A percentile compares a stretch with the other conserved stretches of the same genome.
These are phyloP conservation scores for Yamadazyma insecticola DNA, from an alignment of 805 yeast species.

Conservation along the genomic window DNA sequence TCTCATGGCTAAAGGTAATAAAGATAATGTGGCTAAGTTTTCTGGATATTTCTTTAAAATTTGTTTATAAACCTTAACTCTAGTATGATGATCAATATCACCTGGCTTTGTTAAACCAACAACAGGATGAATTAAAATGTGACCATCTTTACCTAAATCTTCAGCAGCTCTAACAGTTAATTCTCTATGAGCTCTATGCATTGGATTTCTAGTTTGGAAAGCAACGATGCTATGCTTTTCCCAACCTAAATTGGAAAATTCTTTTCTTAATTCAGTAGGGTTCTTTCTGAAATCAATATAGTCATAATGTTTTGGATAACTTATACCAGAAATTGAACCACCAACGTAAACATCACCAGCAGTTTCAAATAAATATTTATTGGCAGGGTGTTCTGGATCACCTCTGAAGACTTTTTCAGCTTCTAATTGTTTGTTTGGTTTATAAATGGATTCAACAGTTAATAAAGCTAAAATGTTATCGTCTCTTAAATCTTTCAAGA, in stretches of 20 bases:
- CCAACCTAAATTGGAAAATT: conserved; percentile 81
- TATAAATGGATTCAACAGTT: conserved; percentile 72
- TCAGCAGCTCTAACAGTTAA: conserved; percentile 96
- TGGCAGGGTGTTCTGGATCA: conserved; percentile 95
- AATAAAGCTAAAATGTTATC: conserved; percentile 75
- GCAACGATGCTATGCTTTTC: conserved; percentile 73
- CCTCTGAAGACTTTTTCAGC: conserved; percentile 90
- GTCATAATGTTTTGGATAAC: conserved; percentile 84
- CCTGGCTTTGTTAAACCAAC: conserved; percentile 97
- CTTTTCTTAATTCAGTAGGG: conserved; percentile 84
- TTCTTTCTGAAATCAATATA: conserved; percentile 83
- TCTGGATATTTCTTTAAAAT: conserved; percentile 89
- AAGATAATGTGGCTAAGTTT: conserved; percentile 85
- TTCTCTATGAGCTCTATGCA: conserved; percentile 98
- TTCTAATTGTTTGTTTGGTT: conserved; percentile 75
- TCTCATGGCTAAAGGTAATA: conserved; percentile 95
- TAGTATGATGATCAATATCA: conserved; percentile 95
- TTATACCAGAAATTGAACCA: conserved; percentile 80
- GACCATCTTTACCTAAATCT: conserved; percentile 72
- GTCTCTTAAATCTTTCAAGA: conserved; percentile 77
- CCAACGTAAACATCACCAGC: conserved; percentile 88
- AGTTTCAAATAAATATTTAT: conserved; percentile 61
- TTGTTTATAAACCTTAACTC: conserved; percentile 93
- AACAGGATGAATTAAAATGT: conserved; percentile 88
- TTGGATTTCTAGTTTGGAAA: conserved; percentile 97